Evolutionary conservation across 2,329 filamentous ascomycete species (phyloP).

Genomic region (Anthostomella pinea): DNA sequence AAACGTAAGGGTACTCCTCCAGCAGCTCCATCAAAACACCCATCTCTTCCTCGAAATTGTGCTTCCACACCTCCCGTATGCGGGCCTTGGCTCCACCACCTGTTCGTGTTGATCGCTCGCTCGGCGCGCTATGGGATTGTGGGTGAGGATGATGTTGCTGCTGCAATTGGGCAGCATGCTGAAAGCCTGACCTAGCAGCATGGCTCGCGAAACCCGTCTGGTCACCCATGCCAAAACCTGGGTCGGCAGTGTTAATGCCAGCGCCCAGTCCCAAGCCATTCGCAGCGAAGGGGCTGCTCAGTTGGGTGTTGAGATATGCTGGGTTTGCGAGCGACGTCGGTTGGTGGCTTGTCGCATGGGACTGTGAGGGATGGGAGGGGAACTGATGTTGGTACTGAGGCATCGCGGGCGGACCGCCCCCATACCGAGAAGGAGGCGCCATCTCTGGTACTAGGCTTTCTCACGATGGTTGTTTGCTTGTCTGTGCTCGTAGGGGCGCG

Average conservation of each 20-base stretch:
- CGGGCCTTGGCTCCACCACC: constrained; percentile 63
- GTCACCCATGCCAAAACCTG: constrained; percentile 55
- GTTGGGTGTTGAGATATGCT: constrained; percentile 66
- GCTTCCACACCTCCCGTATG: constrained; percentile 95
- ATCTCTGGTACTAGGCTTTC: constrained; percentile 21
- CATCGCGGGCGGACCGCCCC: constrained; percentile 43
- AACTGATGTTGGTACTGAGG: constrained; percentile 51
- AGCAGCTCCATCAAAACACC: constrained; percentile 76
- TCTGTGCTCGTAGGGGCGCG: constrained; percentile 10
- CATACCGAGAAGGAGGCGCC: constrained; percentile 45
- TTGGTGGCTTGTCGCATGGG: constrained; percentile 44
- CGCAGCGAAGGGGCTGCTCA: constrained; percentile 66
- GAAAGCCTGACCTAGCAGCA: constrained; percentile 83
- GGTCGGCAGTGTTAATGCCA: constrained; percentile 46
- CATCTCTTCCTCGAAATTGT: constrained; percentile 91
- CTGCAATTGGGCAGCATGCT: constrained; percentile 62
- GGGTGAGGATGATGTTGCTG: constrained; percentile 56
- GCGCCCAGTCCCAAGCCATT: constrained; percentile 58
- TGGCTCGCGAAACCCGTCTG: constrained; percentile 79
- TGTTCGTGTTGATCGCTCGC: constrained; percentile 34
- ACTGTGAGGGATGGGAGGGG: constrained; percentile 52
- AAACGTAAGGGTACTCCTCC: constrained; percentile 91
- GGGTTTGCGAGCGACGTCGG: constrained; percentile 63
- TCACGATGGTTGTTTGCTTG: too few species aligned
- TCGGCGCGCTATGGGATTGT: constrained; percentile 28